Conservation (phyloP, 108 stramenopile species). For the Pseudonitzschia pungens region DNA sequence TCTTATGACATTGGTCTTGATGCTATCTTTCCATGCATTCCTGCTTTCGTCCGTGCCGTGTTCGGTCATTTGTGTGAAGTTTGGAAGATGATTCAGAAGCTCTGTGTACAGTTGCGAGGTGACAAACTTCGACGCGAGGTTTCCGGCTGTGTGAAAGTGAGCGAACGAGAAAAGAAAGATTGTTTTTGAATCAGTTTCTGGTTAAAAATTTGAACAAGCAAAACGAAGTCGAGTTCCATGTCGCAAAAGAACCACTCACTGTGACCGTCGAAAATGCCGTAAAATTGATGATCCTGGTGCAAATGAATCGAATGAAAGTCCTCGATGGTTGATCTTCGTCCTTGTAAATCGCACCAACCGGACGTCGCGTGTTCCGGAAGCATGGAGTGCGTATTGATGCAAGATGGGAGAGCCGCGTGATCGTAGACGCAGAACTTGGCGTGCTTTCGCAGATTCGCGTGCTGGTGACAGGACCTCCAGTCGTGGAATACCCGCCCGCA, state of each 20-base stretch:
- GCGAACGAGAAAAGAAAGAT: conserved; percentile 30
- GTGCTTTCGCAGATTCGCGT: conserved; percentile 77
- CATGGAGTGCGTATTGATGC: conserved; percentile 85
- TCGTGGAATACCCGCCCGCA: conserved; percentile 79
- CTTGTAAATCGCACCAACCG: conserved; percentile 87
- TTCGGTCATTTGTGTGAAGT: conserved; percentile 20
- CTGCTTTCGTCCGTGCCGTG: conserved; percentile 1
- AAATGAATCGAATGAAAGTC: conserved; percentile 91
- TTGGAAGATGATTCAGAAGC: conserved; percentile 38
- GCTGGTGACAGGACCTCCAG: conserved; percentile 81
- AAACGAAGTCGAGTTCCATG: conserved; percentile 23
- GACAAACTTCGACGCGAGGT: conserved; percentile 76
- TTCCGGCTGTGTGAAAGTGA: conserved; percentile 41
- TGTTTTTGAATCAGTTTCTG: too few relatives aligned
- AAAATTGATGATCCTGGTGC: conserved; percentile 67
- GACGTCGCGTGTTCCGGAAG: conserved; percentile 77
- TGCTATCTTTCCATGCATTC: conserved; percentile 46
- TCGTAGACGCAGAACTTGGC: conserved; percentile 85
- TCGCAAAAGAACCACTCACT: conserved; percentile 4
- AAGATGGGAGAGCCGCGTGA: conserved; percentile 63
- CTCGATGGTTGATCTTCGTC: conserved; percentile 80
- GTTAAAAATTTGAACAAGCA: too few relatives aligned
- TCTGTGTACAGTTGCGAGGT: conserved; percentile 59
- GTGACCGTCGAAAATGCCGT: conserved; percentile 81
- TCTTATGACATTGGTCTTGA: conserved; percentile 37